Base-by-base conservation (phyloP, 768 basidiomycete genomes). In the Tricholoma flavovirens region DNA sequence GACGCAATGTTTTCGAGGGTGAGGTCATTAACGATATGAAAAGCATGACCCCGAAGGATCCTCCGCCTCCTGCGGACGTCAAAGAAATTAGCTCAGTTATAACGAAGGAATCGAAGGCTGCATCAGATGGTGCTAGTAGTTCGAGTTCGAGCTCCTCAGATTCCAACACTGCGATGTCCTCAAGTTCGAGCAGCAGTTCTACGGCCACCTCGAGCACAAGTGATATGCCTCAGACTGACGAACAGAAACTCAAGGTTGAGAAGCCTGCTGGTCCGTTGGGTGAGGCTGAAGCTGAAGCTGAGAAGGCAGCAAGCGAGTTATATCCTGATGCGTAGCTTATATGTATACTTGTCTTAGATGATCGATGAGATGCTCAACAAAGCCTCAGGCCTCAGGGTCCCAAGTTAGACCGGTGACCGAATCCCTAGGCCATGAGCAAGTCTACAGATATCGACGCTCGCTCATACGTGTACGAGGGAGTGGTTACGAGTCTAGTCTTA, bases 1-100 rank as follows among this genome's bases (percentile, higher is more conserved):
- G 91, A 0, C 77, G 71, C 14, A 84, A 93, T 65, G 76, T 91
- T 56, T 93, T 93, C 63, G 87, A 77, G 0, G 78, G 75, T 29
- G 71, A 77, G 32, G 74, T 71, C 1, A 71, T 68, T 15, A 74
- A 74, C 48, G 77, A 82, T 5, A 64, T 74, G 48, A 81, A 79
- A 70, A 87, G 84, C 60, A 66, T 73, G 49, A 60, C 49, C 0
- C 54, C 51, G n/a, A 59, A 63, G 10, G 50, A 49, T 17, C 56
- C 51, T 14, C 60, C 59, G 29, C 48, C 60, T 7, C 63, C 58
- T 11, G 65, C 63, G 14, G 72, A 69, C 40, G 67, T 70, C 59
- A 75, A 74, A 56, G 67, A 71, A 43, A 71, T 78, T 38, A 78
- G 73, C 56, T 65, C 65, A 17, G 70, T 74, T 17, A 56, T 61